Evolutionary conservation across 2,329 filamentous ascomycete genomes (phyloP).

Genomic region (Akanthomyces dipterigenus): DNA sequence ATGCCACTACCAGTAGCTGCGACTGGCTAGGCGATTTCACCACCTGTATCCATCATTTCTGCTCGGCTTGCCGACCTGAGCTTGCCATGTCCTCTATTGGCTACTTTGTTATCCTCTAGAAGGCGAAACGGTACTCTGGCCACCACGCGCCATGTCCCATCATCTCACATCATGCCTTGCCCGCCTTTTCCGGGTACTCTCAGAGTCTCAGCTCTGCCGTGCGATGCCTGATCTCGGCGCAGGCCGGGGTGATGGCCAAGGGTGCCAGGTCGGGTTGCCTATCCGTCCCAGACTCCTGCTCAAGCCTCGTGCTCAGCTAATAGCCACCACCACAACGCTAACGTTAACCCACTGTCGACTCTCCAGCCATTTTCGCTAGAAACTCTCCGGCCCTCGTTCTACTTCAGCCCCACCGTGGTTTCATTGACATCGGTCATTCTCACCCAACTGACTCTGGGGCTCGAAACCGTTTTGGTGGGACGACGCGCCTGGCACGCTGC

Average conservation of each 20-base stretch:
- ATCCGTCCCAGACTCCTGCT: neutral
- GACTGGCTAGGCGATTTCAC: neutral
- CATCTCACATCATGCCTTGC: neutral
- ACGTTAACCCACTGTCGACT: neutral
- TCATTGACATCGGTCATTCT: neutral
- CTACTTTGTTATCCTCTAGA: neutral
- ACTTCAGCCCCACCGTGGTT: neutral
- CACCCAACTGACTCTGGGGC: neutral
- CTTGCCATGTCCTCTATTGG: neutral
- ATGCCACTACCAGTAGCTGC: neutral
- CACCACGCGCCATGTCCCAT: no score
- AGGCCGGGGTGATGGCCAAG: neutral
- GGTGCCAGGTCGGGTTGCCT: neutral
- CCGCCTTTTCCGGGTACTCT: neutral
- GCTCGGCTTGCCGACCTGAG: no score
- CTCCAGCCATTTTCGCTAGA: neutral
- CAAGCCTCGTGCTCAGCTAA: neutral
- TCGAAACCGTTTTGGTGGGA: neutral
- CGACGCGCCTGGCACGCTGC: neutral
- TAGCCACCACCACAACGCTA: neutral
- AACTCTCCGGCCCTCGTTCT: slow-evolving; percentile 1
- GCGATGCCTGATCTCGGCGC: neutral
- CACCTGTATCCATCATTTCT: neutral
- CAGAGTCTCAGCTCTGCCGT: neutral
- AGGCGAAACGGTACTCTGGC: neutral